Evolutionary conservation across 441 rosid genomes (phyloP), one percentile per base, ranked within the genome.

Genomic region (Mallotus japonicus): DNA sequence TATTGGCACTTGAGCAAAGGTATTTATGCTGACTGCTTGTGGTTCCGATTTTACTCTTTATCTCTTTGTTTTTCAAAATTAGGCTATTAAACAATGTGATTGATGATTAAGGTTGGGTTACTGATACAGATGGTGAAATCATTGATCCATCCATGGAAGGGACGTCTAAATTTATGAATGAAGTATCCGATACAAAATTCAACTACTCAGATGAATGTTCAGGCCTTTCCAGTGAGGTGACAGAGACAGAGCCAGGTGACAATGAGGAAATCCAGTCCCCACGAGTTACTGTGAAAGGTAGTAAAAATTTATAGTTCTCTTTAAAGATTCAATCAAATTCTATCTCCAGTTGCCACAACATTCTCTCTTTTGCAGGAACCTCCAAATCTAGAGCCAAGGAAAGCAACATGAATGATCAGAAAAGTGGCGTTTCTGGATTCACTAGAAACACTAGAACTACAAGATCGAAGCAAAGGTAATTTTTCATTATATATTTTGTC

Each of bases 61-160:
- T 44, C 62, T 71, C 22, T 50, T 5, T n/a, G 10, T 20, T 17
- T 24, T 47, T 10, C 17, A 9, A 64, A 24, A 15, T 42, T 70
- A 9, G 62, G 11, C 51, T 14, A 11, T 5, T 66, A 44, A 69
- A 57, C 53, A 37, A 65, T 51, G 20, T 59, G 13, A 58, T 13
- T 15, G 11, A 37, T 11, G 56, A 67, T 32, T 8, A 32, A 1
- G 42, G 37, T 19, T 19, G 59, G 42, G 32, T 67, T 73, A 58
- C 66, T 58, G 37, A 12, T 56, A 57, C 87, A 81, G 94, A 87
- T 62, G 87, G 86, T 64, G 95, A 92, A 79, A 80, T 84, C 22
- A 74, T 77, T 75, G 83, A 87, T 80, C 80, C 86, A 14, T 67
- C 85, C 37, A 62, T 62, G 75, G 92, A 84, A 76, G 87, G 67